Conservation (phyloP, 768 basidiomycete species). For the Leccinellum albellum region DNA sequence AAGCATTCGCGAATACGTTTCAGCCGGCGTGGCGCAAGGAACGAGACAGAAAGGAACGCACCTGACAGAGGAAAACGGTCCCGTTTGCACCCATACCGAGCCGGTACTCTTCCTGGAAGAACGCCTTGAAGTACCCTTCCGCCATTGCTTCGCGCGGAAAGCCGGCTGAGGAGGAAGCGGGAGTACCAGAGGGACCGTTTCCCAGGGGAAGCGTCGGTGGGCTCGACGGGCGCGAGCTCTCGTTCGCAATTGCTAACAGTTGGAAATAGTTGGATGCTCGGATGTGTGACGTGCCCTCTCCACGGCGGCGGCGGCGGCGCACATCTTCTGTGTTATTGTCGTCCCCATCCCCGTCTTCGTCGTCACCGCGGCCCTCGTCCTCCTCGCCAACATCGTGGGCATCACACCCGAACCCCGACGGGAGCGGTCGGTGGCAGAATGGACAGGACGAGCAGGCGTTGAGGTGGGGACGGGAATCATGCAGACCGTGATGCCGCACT, state of each 20-base stretch:
- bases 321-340: conserved; percentile 21
- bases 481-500: background rate
- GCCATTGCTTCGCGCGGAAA: conserved; percentile 77
- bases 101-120: conserved; percentile 85
- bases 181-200: conserved; percentile 21
- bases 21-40: conserved; percentile 1
- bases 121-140: conserved; percentile 88
- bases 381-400: background rate
- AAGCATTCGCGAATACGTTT: background rate
- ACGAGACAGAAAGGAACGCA: conserved; percentile 27
- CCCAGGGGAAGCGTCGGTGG: conserved; percentile 34
- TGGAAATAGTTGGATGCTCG: conserved; percentile 80
- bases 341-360: background rate
- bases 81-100: conserved; percentile 97
- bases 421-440: conserved; percentile 66
- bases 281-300: conserved; percentile 42
- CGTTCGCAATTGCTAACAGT: conserved; percentile 68
- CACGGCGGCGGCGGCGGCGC: conserved; percentile 17
- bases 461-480: conserved; percentile 14
- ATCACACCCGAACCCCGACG: conserved; percentile 38
- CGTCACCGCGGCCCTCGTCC: background rate
- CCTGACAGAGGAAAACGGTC: conserved; percentile 84
- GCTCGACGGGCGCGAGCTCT: conserved; percentile 51
- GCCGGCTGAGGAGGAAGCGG: background rate
- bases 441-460: conserved; percentile 49